Conservation (phyloP, 345 rosid species). For the Psidium guajava region DNA sequence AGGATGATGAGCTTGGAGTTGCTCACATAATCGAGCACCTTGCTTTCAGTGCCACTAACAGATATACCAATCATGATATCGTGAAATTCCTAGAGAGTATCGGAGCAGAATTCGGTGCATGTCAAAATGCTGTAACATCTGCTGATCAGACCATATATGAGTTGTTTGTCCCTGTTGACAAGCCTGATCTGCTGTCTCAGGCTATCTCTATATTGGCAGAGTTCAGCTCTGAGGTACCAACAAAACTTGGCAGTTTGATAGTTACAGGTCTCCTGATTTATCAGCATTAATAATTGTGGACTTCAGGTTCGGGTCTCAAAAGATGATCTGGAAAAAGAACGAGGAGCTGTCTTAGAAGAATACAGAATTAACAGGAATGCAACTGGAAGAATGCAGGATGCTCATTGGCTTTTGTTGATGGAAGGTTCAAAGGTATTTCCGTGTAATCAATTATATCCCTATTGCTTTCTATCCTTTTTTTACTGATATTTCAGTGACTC, state of each 20-base stretch:
- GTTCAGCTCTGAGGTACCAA: conserved; percentile 72
- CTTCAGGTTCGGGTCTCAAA: conserved; percentile 66
- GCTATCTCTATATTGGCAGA: conserved; percentile 84
- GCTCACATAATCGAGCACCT: conserved; percentile 96
- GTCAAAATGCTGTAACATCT: conserved; percentile 91
- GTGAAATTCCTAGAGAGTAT: conserved; percentile 85
- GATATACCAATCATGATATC: conserved; percentile 79
- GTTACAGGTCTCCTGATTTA: background rate
- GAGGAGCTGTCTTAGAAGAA: conserved; percentile 95
- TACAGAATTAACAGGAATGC: conserved; percentile 78
- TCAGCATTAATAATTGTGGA: background rate
- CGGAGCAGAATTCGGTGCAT: conserved; percentile 94
- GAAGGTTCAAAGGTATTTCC: conserved; percentile 75
- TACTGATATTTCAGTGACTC: background rate
- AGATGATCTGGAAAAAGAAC: conserved; percentile 84
- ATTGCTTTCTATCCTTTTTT: background rate
- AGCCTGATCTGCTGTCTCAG: conserved; percentile 56
- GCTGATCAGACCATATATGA: conserved; percentile 87
- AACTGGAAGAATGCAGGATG: conserved; percentile 80
- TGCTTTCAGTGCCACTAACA: conserved; percentile 90
- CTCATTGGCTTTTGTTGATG: conserved; percentile 83
- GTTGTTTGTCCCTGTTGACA: conserved; percentile 87
- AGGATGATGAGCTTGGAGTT: conserved; percentile 90
- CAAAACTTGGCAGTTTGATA: background rate
- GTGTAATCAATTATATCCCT: background rate